Conservation (phyloP, 352 stramenopile species). For the Phytopythium aichiense region DNA sequence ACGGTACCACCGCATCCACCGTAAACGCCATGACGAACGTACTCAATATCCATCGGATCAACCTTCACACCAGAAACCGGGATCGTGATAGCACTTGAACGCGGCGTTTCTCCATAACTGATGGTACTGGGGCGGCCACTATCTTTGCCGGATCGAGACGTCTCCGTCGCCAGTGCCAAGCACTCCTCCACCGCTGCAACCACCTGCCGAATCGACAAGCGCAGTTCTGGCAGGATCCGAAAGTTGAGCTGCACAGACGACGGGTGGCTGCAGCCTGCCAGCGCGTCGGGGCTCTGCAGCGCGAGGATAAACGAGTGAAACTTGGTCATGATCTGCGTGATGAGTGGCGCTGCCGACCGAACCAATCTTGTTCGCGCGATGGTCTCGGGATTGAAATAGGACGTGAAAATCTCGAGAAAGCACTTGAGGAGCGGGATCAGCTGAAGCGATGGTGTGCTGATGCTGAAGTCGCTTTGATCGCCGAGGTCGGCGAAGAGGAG, state of each 20-base stretch:
- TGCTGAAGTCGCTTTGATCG: conserved; percentile 5
- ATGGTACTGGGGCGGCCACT: not conserved
- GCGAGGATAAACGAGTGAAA: conserved; percentile 66
- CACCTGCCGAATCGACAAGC: conserved; percentile 47
- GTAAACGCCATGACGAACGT: not conserved
- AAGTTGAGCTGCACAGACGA: conserved; percentile 60
- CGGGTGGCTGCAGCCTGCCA: conserved; percentile 41
- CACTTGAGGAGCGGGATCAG: conserved; percentile 36
- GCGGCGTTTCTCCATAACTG: not conserved
- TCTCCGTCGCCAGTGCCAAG: conserved; percentile 11
- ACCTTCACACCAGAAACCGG: not conserved
- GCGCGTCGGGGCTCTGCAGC: conserved; percentile 39
- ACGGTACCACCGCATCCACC: not conserved
- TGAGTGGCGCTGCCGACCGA: conserved; percentile 26
- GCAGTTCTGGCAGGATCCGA: conserved; percentile 50
- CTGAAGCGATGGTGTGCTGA: conserved; percentile 10
- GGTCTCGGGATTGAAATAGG: conserved; percentile 35
- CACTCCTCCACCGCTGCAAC: conserved; percentile 36
- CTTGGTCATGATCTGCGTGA: conserved; percentile 33
- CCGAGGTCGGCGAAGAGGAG: conserved; percentile 32
- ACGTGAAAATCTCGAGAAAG: conserved; percentile 44
- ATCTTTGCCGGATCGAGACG: not conserved
- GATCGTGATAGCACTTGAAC: not conserved
- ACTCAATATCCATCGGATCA: conserved; percentile 5
- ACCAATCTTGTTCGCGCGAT: conserved; percentile 34